Evolutionary conservation across 2,329 filamentous ascomycete species (phyloP).

Genomic region (Herpotrichia juniperi): DNA sequence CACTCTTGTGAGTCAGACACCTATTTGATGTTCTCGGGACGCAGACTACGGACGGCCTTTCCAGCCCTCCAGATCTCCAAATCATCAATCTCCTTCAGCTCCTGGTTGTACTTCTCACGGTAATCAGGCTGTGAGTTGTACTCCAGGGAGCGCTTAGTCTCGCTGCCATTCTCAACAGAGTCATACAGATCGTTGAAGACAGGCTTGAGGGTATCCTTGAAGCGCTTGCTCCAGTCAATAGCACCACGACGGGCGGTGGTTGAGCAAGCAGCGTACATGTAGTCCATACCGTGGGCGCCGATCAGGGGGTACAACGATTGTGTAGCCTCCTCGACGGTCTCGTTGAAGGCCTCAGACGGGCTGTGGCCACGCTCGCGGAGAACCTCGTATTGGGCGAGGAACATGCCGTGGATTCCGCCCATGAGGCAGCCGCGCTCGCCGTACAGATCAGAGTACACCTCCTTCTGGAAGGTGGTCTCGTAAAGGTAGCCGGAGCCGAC

Average conservation of each 20-base stretch:
- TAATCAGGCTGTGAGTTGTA: conserved; percentile 97
- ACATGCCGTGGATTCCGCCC: conserved; percentile 99
- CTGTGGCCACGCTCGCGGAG: conserved; percentile 98
- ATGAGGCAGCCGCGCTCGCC: conserved; percentile 99
- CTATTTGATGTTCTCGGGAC: conserved; percentile 48
- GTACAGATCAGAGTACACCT: conserved; percentile 99
- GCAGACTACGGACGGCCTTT: conserved; percentile 80
- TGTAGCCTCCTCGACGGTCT: conserved; percentile 99
- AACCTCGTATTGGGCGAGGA: conserved; percentile 99
- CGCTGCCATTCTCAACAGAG: conserved; percentile 85
- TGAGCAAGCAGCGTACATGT: conserved; percentile 99
- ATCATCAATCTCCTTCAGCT: conserved; percentile 98
- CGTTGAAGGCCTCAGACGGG: conserved; percentile 99
- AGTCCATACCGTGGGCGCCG: conserved; percentile 98
- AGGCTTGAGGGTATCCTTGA: conserved; percentile 98
- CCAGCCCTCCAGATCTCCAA: conserved; percentile 99
- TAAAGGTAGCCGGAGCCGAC: conserved; percentile 98
- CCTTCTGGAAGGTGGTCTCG: conserved; percentile 99
- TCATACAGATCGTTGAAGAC: conserved; percentile 98
- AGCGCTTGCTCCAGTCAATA: conserved; percentile 96
- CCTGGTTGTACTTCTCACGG: conserved; percentile 94
- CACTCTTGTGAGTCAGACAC: background rate
- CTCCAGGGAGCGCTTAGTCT: conserved; percentile 95
- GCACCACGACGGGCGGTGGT: conserved; percentile 97
- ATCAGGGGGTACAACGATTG: conserved; percentile 98